Evolutionary conservation across 1,139 yeast genomes (phyloP).

Genomic region (Casaregolazyma suthepensis): DNA sequence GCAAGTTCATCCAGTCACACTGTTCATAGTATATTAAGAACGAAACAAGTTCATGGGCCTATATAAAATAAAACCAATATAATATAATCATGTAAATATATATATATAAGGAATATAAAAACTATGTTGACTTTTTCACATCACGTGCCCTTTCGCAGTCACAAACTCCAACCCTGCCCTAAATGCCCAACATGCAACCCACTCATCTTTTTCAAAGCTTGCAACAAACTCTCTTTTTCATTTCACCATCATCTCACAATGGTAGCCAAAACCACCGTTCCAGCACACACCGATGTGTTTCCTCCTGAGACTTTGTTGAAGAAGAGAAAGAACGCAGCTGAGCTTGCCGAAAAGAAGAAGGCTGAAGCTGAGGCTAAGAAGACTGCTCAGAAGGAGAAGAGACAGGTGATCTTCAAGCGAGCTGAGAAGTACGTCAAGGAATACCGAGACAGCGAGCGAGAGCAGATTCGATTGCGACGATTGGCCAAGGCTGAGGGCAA

Average conservation of each 20-base stretch:
- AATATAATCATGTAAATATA: too few relatives aligned
- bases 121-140: too few relatives aligned
- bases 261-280: slow-evolving; percentile 26
- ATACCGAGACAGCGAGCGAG: slow-evolving; percentile 93
- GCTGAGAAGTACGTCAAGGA: slow-evolving; percentile 98
- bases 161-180: not conserved
- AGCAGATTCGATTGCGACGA: slow-evolving; percentile 87
- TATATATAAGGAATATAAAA: not conserved
- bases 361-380: slow-evolving; percentile 57
- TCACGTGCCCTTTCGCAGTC: not conserved
- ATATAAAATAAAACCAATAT: too few relatives aligned
- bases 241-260: slow-evolving; percentile 12
- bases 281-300: slow-evolving; percentile 32
- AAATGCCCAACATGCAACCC: slow-evolving; percentile 1
- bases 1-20: too few relatives aligned
- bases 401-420: slow-evolving; percentile 93
- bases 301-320: slow-evolving; percentile 96
- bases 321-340: slow-evolving; percentile 74
- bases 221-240: not conserved
- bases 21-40: too few relatives aligned
- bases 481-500: slow-evolving; percentile 89
- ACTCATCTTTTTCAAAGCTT: slow-evolving; percentile 1
- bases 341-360: slow-evolving; percentile 41
- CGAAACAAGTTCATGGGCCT: too few relatives aligned
- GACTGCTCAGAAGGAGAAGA: slow-evolving; percentile 81